Evolutionary conservation across 805 yeast species (phyloP), one percentile per base, ranked within the genome.

Genomic region (Wickerhamomyces tratensis): DNA sequence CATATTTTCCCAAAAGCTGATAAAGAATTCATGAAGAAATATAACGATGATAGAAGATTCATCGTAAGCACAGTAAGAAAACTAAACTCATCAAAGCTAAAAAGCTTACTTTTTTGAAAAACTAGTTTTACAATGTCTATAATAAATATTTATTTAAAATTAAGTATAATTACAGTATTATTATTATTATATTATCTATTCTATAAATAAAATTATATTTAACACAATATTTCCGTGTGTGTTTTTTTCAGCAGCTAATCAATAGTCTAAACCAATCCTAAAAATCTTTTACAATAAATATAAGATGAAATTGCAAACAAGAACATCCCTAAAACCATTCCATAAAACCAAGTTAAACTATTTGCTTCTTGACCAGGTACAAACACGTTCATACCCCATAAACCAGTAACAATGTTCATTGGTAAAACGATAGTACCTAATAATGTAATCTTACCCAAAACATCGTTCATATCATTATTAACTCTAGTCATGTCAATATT

Each of bases 351-450:
- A 3, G 59, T 51, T 47, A 84, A 60, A 7, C 77, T 72, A n/a
- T 71, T 74, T 7, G 64, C 62, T 27, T 70, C 74, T 59, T 91
- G 98, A 0, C 98, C 98, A 0, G 98, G 98, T 33, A 93, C 98
- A 10, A 86, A 54, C 50, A 93, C 95, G 65, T 93, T 93, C 98
- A 93, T 93, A 43, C 98, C 98, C 98, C 98, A 93, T 39, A 93
- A 65, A 20, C 98, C 98, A 0, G 98, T 93, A 25, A 93, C 82
- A 43, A 93, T 86, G 58, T 93, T 93, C 76, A 93, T 77, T 5
- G 98, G 98, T 45, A 93, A 67, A 20, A 93, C 96, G 43, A 93
- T 86, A 0, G 98, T 87, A 73, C 98, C 98, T 48, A 91, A 64
- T 36, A 89, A 82, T 4, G 98, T 86, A 43, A 91, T 86, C 59